Base-by-base conservation (phyloP, 2,329 filamentous ascomycete genomes). In the Hypoxylon rubiginosum region DNA sequence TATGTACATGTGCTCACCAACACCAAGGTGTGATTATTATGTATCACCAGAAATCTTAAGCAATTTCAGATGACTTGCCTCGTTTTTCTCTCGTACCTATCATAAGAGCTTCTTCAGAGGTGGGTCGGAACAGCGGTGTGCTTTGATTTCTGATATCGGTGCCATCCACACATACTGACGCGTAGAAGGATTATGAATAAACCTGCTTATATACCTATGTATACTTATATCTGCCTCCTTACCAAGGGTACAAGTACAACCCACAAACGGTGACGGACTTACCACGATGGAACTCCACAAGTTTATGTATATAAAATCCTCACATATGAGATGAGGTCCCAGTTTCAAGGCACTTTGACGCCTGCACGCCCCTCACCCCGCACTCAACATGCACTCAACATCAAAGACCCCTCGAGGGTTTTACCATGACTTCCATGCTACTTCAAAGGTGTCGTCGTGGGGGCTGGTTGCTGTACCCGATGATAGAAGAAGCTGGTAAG, bases 301-400 rank as follows among this genome's bases (percentile, higher is more conserved):
- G 19, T 60, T 34, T 43, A 19, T 49, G 45, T 21, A 19, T 19
- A 49, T 21, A 36, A 48, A 24, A 4, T 17, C 21, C 34, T n/a
- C 19, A 10, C 58, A 15, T 11, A 10, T 21, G 39, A 59, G 60
- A 46, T 64, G 60, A 64, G 57, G 26, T 55, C 13, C 36, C 17
- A 43, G 17, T 43, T 15, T 63, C 26, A 30, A 30, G 6, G 28
- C 8, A 50, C 7, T 36, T 49, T 51, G 30, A 66, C 43, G 46
- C 32, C 46, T 60, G 43, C 48, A 60, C 11, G 56, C 58, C 57
- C 59, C 56, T 65, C 67, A 69, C 64, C 67, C 67, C 67, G 61
- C 67, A 69, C 58, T 60, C 53, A 32, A 67, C 52, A 19, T 58
- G 61, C 67, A 69, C 58, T 60, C 53, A 32, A 67, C 52, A 19